Evolutionary conservation across 495 filamentous ascomycete species (phyloP), one percentile per base, ranked within the genome.

Genomic region (Trichoderma gamsii): DNA sequence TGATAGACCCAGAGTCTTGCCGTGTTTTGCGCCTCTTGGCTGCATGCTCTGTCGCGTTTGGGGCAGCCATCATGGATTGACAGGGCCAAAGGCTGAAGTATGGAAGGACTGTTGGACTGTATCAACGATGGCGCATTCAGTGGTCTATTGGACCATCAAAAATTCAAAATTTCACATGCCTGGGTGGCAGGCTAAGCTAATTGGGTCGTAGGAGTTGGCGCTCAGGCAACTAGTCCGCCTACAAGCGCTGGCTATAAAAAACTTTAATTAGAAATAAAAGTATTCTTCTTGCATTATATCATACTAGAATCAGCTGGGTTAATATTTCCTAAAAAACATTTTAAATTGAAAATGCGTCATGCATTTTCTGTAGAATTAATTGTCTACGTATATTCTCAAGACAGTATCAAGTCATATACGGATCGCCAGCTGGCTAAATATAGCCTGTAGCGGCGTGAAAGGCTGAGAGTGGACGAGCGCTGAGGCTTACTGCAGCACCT

Each of bases 1-100:
- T 43, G 21, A 68, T 41, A 35, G 59, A 63, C 12, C 46, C 35
- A 21, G 35, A 44, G 11, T 68, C n/a, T 16, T 51, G 52, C 12
- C 25, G 41, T 18, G 25, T 64, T 21, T 63, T 68, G 21, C 67
- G 61, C 16, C 35, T 68, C 56, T 68, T 68, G 2, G 52, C 8
- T 12, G 25, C 59, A 15, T 38, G 67, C 44, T 68, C 67, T 25
- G 56, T 41, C 35, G 44, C 38, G 27, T 41, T 43, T 64, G 32
- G 32, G 32, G 56, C 49, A 27, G 27, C 52, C 41, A 68, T 41
- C 18, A 18, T 49, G 4, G 16, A 12, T 46, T 13, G 25, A 51
- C 16, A 23, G 49, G 1, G 51, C 11, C 0, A 32, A 35, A 12
- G 44, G 65, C 11, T 56, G 38, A 56, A 35, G 38, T 27, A 1